These are phyloP conservation scores for Elsinoe arachidis DNA, from an alignment of 2,329 filamentous ascomycete genomes.

Conservation along the genomic window DNA sequence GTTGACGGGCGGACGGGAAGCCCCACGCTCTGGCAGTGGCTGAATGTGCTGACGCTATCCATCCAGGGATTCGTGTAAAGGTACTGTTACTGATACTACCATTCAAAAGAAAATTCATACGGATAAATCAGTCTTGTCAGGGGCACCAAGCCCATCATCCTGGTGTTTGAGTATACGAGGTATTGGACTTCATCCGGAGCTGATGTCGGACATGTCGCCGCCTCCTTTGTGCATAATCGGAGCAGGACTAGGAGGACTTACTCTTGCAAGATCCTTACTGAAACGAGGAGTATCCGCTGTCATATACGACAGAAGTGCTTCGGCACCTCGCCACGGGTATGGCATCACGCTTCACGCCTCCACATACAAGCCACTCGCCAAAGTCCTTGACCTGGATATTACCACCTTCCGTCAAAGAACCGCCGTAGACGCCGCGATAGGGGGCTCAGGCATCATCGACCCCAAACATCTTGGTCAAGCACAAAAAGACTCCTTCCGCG, in stretches of 20 bases:
- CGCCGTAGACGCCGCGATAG: conserved; percentile 25
- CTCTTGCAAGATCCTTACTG: conserved; percentile 30
- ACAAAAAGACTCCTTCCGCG: conserved; percentile 24
- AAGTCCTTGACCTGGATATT: conserved; percentile 27
- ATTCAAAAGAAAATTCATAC: background rate
- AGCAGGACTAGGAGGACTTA: conserved; percentile 38
- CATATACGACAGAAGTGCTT: conserved; percentile 29
- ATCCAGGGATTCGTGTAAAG: background rate
- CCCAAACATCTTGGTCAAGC: background rate
- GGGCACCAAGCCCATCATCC: background rate
- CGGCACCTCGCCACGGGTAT: conserved; percentile 27
- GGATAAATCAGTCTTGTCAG: conserved; percentile 2
- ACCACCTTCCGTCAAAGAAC: conserved; percentile 24
- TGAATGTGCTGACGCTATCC: background rate
- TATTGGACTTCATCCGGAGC: background rate
- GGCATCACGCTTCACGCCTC: conserved; percentile 32
- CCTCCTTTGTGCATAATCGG: conserved; percentile 29
- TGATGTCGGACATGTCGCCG: background rate
- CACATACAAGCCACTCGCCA: conserved; percentile 27
- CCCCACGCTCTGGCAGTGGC: background rate
- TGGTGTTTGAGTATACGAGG: too few relatives aligned
- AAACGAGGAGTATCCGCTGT: conserved; percentile 25
- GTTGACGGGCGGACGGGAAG: background rate
- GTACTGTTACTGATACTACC: too few relatives aligned
- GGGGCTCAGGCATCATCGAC: conserved; percentile 22